These are phyloP conservation scores for Aphanomyces cochlioides DNA, from an alignment of 352 stramenopile genomes.

Conservation along the genomic window DNA sequence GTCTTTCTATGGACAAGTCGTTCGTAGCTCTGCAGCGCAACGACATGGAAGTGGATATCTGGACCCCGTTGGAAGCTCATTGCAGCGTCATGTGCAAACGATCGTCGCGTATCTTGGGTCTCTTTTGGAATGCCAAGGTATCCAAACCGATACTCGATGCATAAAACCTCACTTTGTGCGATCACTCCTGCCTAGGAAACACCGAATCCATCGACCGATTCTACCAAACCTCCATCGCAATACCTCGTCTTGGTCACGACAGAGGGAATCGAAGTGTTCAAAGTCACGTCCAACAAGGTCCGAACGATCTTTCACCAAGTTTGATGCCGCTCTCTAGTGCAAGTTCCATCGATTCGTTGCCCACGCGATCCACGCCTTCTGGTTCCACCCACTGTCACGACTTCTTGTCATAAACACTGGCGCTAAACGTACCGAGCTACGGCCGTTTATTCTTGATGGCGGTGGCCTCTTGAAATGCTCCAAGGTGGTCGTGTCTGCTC, in stretches of 20 bases:
- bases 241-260: constrained; percentile 74
- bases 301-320: too few relatives aligned
- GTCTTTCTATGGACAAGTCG: constrained; percentile 57
- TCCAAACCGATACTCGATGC: constrained; percentile 52
- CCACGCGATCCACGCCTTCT: constrained; percentile 66
- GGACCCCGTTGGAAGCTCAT: constrained; percentile 39
- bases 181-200: background rate
- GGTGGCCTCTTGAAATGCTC: constrained; percentile 61
- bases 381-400: constrained; percentile 57
- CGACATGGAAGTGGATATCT: constrained; percentile 77
- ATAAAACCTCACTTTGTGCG: constrained; percentile 34
- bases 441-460: constrained; percentile 62
- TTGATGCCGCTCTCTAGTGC: constrained; percentile 29
- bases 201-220: background rate
- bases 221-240: constrained; percentile 35
- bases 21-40: constrained; percentile 76
- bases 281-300: constrained; percentile 20
- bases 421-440: constrained; percentile 69
- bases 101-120: constrained; percentile 12
- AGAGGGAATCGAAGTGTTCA: constrained; percentile 69
- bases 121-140: constrained; percentile 37
- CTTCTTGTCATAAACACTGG: constrained; percentile 69
- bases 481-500: constrained; percentile 62
- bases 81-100: constrained; percentile 71
- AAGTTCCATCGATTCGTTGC: constrained; percentile 54